phyloP scores from a whole-genome alignment of 306 rosid genomes.

The Crotalaria pallida region DNA sequence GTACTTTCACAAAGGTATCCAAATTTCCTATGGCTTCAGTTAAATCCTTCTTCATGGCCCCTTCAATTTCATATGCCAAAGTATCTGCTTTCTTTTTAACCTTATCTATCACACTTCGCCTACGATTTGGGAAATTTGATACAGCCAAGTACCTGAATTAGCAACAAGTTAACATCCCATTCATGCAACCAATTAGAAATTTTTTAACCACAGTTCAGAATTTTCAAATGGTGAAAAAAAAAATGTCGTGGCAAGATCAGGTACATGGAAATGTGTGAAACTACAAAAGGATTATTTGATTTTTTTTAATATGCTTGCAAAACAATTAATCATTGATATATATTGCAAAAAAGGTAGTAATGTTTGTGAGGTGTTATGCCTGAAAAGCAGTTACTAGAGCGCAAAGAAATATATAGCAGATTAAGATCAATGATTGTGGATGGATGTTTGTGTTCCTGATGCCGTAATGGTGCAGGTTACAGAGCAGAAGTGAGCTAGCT shows the following conservation, averaged over 20 bases:
- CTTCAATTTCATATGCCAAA: constrained; percentile 70
- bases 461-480: background rate
- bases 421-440: background rate
- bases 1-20: constrained; percentile 44
- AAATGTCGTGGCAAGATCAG: background rate
- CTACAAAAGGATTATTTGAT: background rate
- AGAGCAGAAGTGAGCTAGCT: background rate
- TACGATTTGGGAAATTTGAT: constrained; percentile 68
- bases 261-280: background rate
- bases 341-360: background rate
- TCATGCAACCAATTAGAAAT: background rate
- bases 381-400: background rate
- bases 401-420: background rate
- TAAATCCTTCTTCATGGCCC: constrained; percentile 87
- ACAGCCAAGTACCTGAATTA: constrained; percentile 58
- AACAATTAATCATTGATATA: background rate
- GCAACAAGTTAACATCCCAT: background rate
- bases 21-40: constrained; percentile 50
- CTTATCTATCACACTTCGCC: constrained; percentile 59
- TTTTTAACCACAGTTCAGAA: background rate
- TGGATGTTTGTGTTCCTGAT: constrained; percentile 10
- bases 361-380: background rate
- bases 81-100: constrained; percentile 70
- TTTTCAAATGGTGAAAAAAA: background rate
- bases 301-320: background rate